These are phyloP conservation scores for Suillus occidentalis DNA, from an alignment of 768 basidiomycete species.

Conservation along the genomic window DNA sequence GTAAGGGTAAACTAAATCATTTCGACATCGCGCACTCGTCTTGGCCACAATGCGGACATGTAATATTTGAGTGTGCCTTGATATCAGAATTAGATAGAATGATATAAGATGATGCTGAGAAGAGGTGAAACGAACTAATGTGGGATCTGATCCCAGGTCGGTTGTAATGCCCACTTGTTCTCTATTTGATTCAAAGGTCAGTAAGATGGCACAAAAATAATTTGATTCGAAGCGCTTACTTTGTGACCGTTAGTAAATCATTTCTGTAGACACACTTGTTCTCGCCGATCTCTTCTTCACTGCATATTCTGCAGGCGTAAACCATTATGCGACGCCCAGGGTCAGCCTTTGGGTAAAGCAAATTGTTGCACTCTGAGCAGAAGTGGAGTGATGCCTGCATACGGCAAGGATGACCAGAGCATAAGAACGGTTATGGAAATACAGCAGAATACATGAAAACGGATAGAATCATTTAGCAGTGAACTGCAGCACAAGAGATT, in stretches of 20 bases:
- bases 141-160: constrained; percentile 87
- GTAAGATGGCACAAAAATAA: constrained; percentile 6
- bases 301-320: constrained; percentile 89
- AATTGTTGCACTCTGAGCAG: constrained; percentile 93
- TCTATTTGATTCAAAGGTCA: constrained; percentile 40
- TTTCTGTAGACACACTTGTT: constrained; percentile 93
- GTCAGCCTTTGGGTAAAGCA: constrained; percentile 92
- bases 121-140: constrained; percentile 54
- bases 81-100: neutral
- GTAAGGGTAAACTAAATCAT: neutral
- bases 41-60: constrained; percentile 79
- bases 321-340: constrained; percentile 81
- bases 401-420: neutral
- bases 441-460: neutral
- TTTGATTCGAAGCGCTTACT: constrained; percentile 47
- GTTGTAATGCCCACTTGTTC: constrained; percentile 92
- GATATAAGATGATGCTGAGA: neutral
- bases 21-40: constrained; percentile 63
- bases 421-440: neutral
- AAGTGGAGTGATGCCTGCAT: constrained; percentile 81
- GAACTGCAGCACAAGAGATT: constrained; percentile 6
- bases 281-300: constrained; percentile 79
- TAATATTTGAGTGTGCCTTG: constrained; percentile 81
- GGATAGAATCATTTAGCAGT: constrained; percentile 15
- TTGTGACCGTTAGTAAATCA: constrained; percentile 89